Percentiles rank a stretch among this genome's conserved stretches.
Evolutionary conservation across 805 yeast species (phyloP).

Genomic region (Wickerhamiella brachini): DNA sequence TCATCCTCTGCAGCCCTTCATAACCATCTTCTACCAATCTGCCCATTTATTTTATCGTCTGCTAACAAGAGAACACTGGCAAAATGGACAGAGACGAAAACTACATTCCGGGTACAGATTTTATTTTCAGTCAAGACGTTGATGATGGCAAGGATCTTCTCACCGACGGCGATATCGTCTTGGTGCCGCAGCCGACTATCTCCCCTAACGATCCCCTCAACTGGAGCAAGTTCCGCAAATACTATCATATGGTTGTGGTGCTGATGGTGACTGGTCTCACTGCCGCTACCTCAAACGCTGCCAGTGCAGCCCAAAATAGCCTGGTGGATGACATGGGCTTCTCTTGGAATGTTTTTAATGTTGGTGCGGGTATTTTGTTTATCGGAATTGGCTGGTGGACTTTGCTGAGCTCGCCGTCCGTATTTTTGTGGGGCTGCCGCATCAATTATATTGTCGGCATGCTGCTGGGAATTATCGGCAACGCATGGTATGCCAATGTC

Average conservation of each 20-base stretch:
- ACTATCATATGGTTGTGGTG: conserved; percentile 29
- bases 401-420: conserved; percentile 50
- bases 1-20: background rate
- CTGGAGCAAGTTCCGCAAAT: conserved; percentile 41
- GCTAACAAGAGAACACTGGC: background rate
- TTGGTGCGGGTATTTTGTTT: conserved; percentile 70
- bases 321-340: conserved; percentile 49
- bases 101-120: conserved; percentile 19
- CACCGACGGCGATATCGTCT: conserved; percentile 31
- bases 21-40: too few relatives aligned
- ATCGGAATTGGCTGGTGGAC: conserved; percentile 55
- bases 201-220: conserved; percentile 61
- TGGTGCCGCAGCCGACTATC: conserved; percentile 52
- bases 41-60: background rate
- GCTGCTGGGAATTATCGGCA: conserved; percentile 46
- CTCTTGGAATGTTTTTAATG: conserved; percentile 54
- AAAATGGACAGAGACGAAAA: conserved; percentile 5
- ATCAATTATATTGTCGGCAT: conserved; percentile 45
- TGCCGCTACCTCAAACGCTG: conserved; percentile 51
- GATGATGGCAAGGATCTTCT: conserved; percentile 14
- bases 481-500: conserved; percentile 55
- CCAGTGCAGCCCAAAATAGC: conserved; percentile 57
- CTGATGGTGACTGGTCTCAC: conserved; percentile 32
- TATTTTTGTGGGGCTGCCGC: conserved; percentile 57
- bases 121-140: conserved; percentile 25